Base-by-base conservation (phyloP, 2,329 filamentous ascomycete species). In the Ascomycota sp. region DNA sequence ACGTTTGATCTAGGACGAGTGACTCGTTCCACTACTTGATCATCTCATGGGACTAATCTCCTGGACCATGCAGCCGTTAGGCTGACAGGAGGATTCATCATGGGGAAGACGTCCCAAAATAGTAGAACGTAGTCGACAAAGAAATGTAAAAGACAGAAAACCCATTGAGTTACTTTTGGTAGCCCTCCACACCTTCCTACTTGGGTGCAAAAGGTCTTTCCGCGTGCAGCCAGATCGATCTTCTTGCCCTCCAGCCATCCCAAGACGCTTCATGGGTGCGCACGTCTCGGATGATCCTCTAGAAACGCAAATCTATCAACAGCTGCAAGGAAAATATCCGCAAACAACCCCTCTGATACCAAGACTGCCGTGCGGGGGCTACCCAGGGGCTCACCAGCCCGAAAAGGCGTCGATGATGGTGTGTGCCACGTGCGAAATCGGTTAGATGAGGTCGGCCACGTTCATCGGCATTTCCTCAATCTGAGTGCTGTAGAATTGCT, bases 381-480 rank as follows among this genome's bases (percentile, higher is more conserved):
- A 39, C 42, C 37, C 35, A 39, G 33, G 39, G 39, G 35, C 38
- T 36, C 31, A 42, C 38, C 39, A 43, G 38, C 41, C 41, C 39
- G 36, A 42, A 38, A 38, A 40, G 32, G 28, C 43, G 39, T 41
- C 43, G 34, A 41, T 41, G 39, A 41, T 12, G n/a, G 9, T 25
- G 11, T 29, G 10, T 21, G 16, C 16, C 3, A 5, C 16, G 16
- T 21, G 16, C 16, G 27, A 11, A 11, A 37, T 30, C 41, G 38
- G 41, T 72, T 75, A 77, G 58, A 78, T 78, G 47, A 78, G 71
- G 50, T 78, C 73, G 47, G 73, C 73, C 49, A 78, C 73, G 61
- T 78, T 78, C 89, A 98, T 95, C 54, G 89, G 89, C 89, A 98
- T 98, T 73, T 98, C 89, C 66, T 98, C 89, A 48, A 98, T 95